A percentile compares a stretch with the other conserved stretches of the same genome.
These are phyloP conservation scores for Decorospora gaudefroyi DNA, from an alignment of 2,329 filamentous ascomycete genomes.

Conservation along the genomic window DNA sequence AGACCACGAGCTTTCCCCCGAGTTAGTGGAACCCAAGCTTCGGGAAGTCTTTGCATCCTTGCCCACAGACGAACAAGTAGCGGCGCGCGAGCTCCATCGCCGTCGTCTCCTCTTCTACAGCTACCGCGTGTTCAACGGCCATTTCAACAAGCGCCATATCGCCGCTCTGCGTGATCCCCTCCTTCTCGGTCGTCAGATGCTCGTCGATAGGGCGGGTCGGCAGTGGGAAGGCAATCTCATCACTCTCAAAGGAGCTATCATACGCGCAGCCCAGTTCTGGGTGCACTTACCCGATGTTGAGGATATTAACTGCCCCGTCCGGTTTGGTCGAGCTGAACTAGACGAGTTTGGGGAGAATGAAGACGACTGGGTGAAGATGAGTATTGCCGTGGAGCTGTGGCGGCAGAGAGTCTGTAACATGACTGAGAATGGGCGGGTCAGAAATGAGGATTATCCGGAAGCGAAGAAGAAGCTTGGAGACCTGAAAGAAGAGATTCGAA, in stretches of 20 bases:
- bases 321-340: constrained; percentile 17
- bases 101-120: constrained; percentile 18
- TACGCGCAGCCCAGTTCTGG: constrained; percentile 14
- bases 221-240: constrained; percentile 23
- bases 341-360: constrained; percentile 10
- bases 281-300: constrained; percentile 18
- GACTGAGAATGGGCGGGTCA: constrained; percentile 21
- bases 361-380: constrained; percentile 17
- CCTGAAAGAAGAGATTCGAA: constrained; percentile 18
- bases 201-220: constrained; percentile 21
- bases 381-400: constrained; percentile 14
- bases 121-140: constrained; percentile 17
- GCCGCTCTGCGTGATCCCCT: constrained; percentile 19
- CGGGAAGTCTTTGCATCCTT: constrained; percentile 13
- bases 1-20: no score
- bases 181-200: constrained; percentile 19
- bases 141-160: constrained; percentile 17
- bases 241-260: constrained; percentile 21
- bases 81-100: constrained; percentile 14
- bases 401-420: constrained; percentile 19
- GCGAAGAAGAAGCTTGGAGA: constrained; percentile 17
- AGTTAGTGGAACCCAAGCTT: constrained; percentile 21
- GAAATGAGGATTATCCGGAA: constrained; percentile 22
- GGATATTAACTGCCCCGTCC: constrained; percentile 13
- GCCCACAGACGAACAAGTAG: constrained; percentile 9